Evolutionary conservation across 306 rosid species (phyloP), one percentile per base, ranked within the genome.

Genomic region (Boehmeria nivea): DNA sequence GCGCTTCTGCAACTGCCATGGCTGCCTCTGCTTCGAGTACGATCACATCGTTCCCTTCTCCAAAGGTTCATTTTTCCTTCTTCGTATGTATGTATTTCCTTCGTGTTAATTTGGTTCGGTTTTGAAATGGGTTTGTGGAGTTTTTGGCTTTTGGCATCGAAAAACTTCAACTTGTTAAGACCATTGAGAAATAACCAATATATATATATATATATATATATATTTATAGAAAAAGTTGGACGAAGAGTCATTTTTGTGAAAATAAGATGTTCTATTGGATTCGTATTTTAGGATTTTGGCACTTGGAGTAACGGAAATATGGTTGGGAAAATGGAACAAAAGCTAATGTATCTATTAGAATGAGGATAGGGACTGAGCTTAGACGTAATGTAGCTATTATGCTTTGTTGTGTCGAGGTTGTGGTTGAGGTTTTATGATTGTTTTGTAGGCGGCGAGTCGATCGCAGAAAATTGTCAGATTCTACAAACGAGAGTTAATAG

Each of bases 21-120:
- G 96, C 34, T 87, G 93, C 70, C 98, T 91, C 72, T 91, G 96
- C 80, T 91, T 84, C 53, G 89, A 91, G 83, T 87, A 84, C 63
- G 96, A 91, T 57, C 98, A 91, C 66, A 87, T 82, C 66, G 53
- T 87, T 20, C 98, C 95, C 24, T 91, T 66, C 64, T 87, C 98
- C 19, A 91, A 87, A 87, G 96, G 93, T 84, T 42, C 27, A 14
- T n/a, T 37, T 15, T 8, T 23, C 51, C 23, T 21, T 20, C 25
- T 19, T 28, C 54, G 37, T 39, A 48, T 8, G 52, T 21, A 4
- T n/a, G n/a, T n/a, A n/a, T n/a, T n/a, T n/a, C n/a, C 19, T 37
- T 43, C 11, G 7, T 60, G 20, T 23, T 66, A 19, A 23, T 48
- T 51, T 54, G 49, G 61, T 43, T 48, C 54, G 20, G 3, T 38